Evolutionary conservation across 805 yeast genomes (phyloP).

Genomic region (Candida krabiensis): DNA sequence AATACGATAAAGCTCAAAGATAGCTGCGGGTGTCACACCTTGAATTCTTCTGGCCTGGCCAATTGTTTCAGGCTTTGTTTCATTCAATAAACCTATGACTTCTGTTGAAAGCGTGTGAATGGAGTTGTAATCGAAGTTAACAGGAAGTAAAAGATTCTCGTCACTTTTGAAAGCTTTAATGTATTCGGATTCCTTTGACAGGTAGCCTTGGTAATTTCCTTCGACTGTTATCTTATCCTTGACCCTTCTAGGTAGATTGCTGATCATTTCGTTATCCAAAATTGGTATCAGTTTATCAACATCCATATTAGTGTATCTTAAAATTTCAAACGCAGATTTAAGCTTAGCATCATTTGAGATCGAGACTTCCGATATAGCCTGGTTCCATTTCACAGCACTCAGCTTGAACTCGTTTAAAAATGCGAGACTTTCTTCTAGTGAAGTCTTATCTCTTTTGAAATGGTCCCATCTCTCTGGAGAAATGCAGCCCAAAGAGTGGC

Average conservation of each 20-base stretch:
- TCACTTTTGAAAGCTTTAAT: slow-evolving; percentile 81
- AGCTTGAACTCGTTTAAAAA: slow-evolving; percentile 45
- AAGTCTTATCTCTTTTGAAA: slow-evolving; percentile 42
- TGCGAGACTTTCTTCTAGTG: slow-evolving; percentile 44
- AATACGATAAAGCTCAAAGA: slow-evolving; percentile 71
- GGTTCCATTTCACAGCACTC: slow-evolving; percentile 66
- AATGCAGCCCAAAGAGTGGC: slow-evolving; percentile 66
- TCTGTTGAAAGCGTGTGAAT: slow-evolving; percentile 73
- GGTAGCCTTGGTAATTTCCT: slow-evolving; percentile 79
- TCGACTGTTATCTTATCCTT: slow-evolving; percentile 68
- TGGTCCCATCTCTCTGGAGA: slow-evolving; percentile 54
- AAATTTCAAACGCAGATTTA: slow-evolving; percentile 69
- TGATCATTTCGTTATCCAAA: slow-evolving; percentile 26
- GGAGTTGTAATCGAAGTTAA: slow-evolving; percentile 57
- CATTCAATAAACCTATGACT: slow-evolving; percentile 65
- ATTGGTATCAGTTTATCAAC: slow-evolving; percentile 37
- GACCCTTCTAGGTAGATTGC: slow-evolving; percentile 43
- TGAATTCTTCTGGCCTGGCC: slow-evolving; percentile 96
- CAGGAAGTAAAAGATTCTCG: slow-evolving; percentile 73
- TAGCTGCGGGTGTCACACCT: slow-evolving; percentile 93
- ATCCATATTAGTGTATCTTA: slow-evolving; percentile 51
- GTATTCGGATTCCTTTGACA: slow-evolving; percentile 68
- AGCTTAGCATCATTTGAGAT: slow-evolving; percentile 55
- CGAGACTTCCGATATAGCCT: slow-evolving; percentile 42
- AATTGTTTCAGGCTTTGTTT: slow-evolving; percentile 80